A percentile compares a stretch with the other conserved stretches of the same genome.
phyloP scores from a whole-genome alignment of 73 alveolate genomes.

The Paramecium octaurelia region DNA sequence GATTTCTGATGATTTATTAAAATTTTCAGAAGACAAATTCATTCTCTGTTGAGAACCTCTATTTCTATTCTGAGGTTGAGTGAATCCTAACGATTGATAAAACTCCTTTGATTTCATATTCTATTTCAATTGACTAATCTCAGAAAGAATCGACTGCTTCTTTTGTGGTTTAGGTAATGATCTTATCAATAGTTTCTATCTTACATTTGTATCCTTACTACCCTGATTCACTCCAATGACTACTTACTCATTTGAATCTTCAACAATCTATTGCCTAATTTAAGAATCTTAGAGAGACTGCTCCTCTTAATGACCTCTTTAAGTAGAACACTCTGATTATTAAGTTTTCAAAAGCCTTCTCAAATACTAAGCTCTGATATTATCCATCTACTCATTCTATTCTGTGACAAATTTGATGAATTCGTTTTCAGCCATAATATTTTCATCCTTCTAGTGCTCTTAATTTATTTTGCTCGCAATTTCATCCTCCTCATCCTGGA shows the following conservation, averaged over 20 bases:
- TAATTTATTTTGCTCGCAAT: neutral
- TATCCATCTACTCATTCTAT: neutral
- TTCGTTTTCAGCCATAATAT: neutral
- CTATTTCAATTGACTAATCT: neutral
- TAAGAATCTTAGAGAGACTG: neutral
- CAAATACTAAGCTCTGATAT: neutral
- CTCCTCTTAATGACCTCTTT: neutral
- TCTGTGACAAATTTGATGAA: neutral
- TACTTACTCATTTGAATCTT: neutral
- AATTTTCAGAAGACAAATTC: constrained; percentile 35
- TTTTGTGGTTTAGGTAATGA: neutral
- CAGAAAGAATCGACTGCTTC: neutral
- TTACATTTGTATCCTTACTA: neutral
- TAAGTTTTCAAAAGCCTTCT: neutral
- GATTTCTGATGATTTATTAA: neutral
- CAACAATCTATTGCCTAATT: neutral
- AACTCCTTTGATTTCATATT: constrained; percentile 23
- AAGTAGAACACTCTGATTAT: neutral
- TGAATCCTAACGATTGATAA: constrained; percentile 10
- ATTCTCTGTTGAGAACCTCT: neutral
- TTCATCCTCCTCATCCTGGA: neutral
- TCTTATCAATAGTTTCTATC: neutral
- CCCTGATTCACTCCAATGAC: neutral
- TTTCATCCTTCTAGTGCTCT: neutral
- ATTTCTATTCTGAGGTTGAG: neutral